Evolutionary conservation across 371 early-diverging fungal species (phyloP), one percentile per base, ranked within the genome.

Genomic region (Dinochytrium kinnereticum): DNA sequence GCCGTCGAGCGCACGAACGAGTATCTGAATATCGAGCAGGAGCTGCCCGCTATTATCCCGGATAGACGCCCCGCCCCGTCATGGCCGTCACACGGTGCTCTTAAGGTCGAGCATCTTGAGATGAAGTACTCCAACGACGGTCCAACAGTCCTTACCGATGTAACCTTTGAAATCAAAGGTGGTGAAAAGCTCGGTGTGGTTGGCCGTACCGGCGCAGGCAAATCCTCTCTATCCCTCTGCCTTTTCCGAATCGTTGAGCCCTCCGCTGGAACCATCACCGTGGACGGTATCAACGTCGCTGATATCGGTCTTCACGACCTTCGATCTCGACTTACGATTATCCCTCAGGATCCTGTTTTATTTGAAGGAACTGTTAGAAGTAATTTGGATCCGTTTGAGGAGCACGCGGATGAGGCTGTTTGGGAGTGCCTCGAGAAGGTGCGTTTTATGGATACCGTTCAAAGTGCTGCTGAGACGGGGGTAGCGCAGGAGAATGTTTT

Each of bases 111-210:
- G 50, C 40, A 80, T 53, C 30, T 84, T 49, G 68, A 70, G 28
- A 74, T 81, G 38, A 64, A 76, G 30, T 84, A 84, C 61, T 65
- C 80, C 1, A 73, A 76, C 21, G 77, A 74, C 33, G 68, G 73
- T 59, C 73, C 73, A 2, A 68, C 76, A 19, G 82, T 82, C 21
- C 83, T 94, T 24, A 80, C 87, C 34, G 84, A 89, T 30, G 78
- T 96, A 34, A 87, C 88, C 15, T 91, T 85, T 68, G 17, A 24
- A 0, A 84, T 94, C 33, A 69, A 85, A n/a, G 85, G 91, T 1
- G 88, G 86, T 10, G 91, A 95, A 74, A 95, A 80, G 53, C 88
- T 97, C 39, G 98, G 96, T 30, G 91, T 98, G 53, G 93, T 96
- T 33, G 98, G 97, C 0, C 1, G 78, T 83, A 69, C 76, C 38